phyloP scores from a whole-genome alignment of 2,329 filamentous ascomycete genomes.

The Fusarium ambrosium region DNA sequence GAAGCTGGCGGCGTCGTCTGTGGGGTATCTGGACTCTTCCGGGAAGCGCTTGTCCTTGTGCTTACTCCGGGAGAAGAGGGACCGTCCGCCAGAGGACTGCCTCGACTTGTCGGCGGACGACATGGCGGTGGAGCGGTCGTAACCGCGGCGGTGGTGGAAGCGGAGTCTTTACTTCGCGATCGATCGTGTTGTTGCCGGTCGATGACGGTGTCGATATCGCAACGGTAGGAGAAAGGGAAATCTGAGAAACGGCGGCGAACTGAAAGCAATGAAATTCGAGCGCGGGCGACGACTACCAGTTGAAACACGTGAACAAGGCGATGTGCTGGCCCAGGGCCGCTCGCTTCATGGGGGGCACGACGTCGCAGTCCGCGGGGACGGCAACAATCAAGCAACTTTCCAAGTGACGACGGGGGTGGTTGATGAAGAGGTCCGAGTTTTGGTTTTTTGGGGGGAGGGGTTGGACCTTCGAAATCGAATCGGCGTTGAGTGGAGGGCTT shows the following conservation, averaged over 20 bases:
- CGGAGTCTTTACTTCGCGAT: conserved; percentile 28
- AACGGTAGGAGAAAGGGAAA: conserved; percentile 16
- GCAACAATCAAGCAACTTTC: conserved; percentile 19
- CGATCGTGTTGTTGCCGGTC: conserved; percentile 34
- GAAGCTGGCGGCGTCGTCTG: conserved; percentile 72
- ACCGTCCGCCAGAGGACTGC: conserved; percentile 81
- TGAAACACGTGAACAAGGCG: conserved; percentile 52
- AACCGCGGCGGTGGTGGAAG: conserved; percentile 37
- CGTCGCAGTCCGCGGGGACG: conserved; percentile 25
- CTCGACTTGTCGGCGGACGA: conserved; percentile 81
- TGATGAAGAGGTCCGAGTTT: conserved; percentile 11
- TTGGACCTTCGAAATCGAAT: conserved; percentile 27
- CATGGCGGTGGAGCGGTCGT: conserved; percentile 39
- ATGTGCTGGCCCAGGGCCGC: conserved; percentile 55
- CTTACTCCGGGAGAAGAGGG: conserved; percentile 91
- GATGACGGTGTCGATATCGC: conserved; percentile 28
- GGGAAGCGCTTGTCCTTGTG: conserved; percentile 77
- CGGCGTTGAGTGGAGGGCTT: conserved; percentile 23
- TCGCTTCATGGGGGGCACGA: conserved; percentile 54
- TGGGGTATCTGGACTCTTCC: conserved; percentile 70
- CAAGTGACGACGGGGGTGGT: not conserved
- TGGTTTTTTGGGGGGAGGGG: conserved; percentile 3
- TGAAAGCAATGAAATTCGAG: not conserved
- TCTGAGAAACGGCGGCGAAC: not conserved
- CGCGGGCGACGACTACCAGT: conserved; percentile 35